Conservation (phyloP, 768 basidiomycete species). For the Phanerodontia chrysosporium region DNA sequence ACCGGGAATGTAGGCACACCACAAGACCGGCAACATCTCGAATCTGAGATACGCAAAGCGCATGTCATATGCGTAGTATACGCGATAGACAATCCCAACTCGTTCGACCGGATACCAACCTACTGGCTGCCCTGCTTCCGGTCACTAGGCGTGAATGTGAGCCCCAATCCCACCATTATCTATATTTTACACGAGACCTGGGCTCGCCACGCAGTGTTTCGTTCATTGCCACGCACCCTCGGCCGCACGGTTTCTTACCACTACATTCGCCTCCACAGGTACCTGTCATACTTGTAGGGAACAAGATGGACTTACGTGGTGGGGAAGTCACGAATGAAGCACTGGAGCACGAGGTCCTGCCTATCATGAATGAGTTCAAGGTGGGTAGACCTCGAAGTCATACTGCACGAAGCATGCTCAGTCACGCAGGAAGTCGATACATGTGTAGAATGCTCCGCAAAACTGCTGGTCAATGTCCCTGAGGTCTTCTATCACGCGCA, state of each 20-base stretch:
- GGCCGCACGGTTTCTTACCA: background rate
- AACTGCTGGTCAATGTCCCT: conserved; percentile 85
- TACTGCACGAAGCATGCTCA: background rate
- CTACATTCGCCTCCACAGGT: conserved; percentile 46
- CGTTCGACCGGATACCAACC: conserved; percentile 96
- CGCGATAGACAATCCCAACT: conserved; percentile 92
- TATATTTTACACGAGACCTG: background rate
- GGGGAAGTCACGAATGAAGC: conserved; percentile 93
- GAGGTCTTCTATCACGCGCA: conserved; percentile 99
- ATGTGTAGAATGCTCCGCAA: conserved; percentile 95
- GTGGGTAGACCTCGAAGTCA: conserved; percentile 33
- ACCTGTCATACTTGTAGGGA: conserved; percentile 94
- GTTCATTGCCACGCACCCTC: too few relatives aligned
- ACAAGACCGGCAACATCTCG: conserved; percentile 82
- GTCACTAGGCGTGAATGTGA: conserved; percentile 90
- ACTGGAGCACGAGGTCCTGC: conserved; percentile 89
- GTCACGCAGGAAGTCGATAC: conserved; percentile 88
- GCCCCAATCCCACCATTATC: conserved; percentile 18
- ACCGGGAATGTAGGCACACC: conserved; percentile 57
- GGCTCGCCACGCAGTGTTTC: background rate
- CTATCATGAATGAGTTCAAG: conserved; percentile 99
- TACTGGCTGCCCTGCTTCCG: conserved; percentile 97
- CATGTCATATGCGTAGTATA: conserved; percentile 99
- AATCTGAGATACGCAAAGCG: conserved; percentile 93
- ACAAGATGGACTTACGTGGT: conserved; percentile 95